Base-by-base conservation (phyloP, 306 rosid species). In the Cicer chorassanicum region DNA sequence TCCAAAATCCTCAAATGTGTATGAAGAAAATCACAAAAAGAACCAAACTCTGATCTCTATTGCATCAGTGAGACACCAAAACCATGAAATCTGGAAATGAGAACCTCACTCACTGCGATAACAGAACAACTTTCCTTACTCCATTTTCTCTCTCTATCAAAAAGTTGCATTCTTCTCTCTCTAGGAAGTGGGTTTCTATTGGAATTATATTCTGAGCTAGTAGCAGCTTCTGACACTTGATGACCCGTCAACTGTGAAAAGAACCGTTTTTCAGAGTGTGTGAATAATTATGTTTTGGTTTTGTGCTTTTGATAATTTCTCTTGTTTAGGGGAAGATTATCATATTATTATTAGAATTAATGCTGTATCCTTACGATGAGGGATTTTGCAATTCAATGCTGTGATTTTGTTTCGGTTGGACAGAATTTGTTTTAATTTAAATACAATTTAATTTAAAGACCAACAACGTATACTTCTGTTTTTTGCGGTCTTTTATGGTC, bases 191-290 rank as follows among this genome's bases (percentile, higher is more conserved):
- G 86, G 87, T 53, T 36, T 36, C 48, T 70, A 66, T 74, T 70
- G 65, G 78, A 46, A 73, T 72, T 85, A 69, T 80, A 74, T 67
- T 55, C 79, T 49, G 50, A 40, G 55, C 74, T 60, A 76, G 77
- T 29, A 29, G 36, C 80, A 62, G 86, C 65, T 73, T 86, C 84
- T 62, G 91, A 74, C 77, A 70, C 82, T 76, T 65, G 67, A 0
- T 51, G 86, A 83, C 85, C 60, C 81, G 50, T 39, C 87, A 75
- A 77, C 86, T 67, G 88, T 82, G 70, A 81, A 89, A 69, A 57
- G 49, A 67, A 68, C 50, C 60, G 69, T 66, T 67, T 55, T 67
- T 67, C 66, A 79, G 79, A 70, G 50, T 53, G 54, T 40, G 56
- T 56, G 57, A 64, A 73, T 53, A 70, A 65, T 19, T 62, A 64